A percentile compares a stretch with the other conserved stretches of the same genome.
Conservation (phyloP, 352 stramenopile genomes). For the Phytophthora pinifolia region DNA sequence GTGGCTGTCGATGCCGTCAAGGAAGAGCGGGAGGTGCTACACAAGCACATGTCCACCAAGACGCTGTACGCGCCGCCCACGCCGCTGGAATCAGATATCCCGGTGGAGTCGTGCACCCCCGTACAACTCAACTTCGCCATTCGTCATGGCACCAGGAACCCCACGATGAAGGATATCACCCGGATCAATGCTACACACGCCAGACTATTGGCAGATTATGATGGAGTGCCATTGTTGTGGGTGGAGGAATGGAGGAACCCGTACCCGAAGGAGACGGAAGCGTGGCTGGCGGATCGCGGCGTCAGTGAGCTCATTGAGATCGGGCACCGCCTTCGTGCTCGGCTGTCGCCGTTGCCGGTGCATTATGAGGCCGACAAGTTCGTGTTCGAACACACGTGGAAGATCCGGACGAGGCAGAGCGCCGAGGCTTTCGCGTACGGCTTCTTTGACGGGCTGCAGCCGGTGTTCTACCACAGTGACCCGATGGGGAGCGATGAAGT, state of each 20-base stretch:
- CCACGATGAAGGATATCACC: slow-evolving; percentile 77
- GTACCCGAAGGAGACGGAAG: slow-evolving; percentile 41
- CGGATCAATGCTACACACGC: slow-evolving; percentile 46
- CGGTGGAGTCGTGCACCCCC: slow-evolving; percentile 33
- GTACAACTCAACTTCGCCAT: slow-evolving; percentile 80
- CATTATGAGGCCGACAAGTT: slow-evolving; percentile 42
- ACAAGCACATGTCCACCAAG: slow-evolving; percentile 78
- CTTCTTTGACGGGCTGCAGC: slow-evolving; percentile 65
- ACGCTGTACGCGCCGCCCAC: slow-evolving; percentile 51
- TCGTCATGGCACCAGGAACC: slow-evolving; percentile 76
- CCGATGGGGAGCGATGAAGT: slow-evolving; percentile 57
- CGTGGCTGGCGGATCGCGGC: slow-evolving; percentile 58
- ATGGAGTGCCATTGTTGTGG: slow-evolving; percentile 22
- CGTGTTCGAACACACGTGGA: slow-evolving; percentile 81
- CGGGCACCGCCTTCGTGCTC: slow-evolving; percentile 49
- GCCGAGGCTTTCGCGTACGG: slow-evolving; percentile 72
- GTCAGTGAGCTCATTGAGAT: slow-evolving; percentile 63
- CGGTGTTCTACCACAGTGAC: slow-evolving; percentile 52
- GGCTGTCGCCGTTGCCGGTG: slow-evolving; percentile 31
- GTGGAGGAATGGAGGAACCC: slow-evolving; percentile 50
- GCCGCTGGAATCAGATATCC: slow-evolving; percentile 8
- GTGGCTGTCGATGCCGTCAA: slow-evolving; percentile 2
- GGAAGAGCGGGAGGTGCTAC: slow-evolving; percentile 35
- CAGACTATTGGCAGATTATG: slow-evolving; percentile 32
- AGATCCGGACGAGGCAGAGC: slow-evolving; percentile 77